phyloP scores from a whole-genome alignment of 2,329 filamentous ascomycete species.

The Bipolaris zeicola region DNA sequence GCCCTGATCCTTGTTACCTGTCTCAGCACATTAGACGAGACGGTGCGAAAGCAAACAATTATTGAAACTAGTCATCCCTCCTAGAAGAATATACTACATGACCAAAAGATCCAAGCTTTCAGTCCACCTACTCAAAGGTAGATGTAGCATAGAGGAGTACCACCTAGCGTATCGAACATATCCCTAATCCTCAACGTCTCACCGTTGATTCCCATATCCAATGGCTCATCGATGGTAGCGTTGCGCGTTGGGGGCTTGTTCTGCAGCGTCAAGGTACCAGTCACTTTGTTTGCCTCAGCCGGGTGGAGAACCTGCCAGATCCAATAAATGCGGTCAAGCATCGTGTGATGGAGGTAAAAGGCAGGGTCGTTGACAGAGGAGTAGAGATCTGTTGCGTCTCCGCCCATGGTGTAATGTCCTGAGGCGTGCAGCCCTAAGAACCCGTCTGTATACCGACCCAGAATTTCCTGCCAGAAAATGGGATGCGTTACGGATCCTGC shows the following conservation, averaged over 20 bases:
- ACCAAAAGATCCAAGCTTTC: not conserved
- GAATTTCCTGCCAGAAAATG: constrained; percentile 9
- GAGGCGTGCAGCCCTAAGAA: constrained; percentile 9
- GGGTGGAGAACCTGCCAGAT: constrained; percentile 10
- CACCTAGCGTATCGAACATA: constrained; percentile 4
- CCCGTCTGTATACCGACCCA: constrained; percentile 4
- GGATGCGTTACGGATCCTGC: not conserved
- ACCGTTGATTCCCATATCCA: constrained; percentile 4
- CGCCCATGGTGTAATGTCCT: constrained; percentile 7
- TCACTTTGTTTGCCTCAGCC: constrained; percentile 7
- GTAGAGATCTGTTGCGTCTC: constrained; percentile 8
- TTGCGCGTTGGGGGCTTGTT: constrained; percentile 7
- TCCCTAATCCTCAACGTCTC: constrained; percentile 9
- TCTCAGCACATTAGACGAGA: not conserved
- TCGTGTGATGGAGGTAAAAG: constrained; percentile 9
- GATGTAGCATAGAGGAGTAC: constrained; percentile 6
- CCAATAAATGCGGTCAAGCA: constrained; percentile 10
- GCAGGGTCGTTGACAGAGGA: constrained; percentile 8
- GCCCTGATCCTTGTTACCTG: not conserved
- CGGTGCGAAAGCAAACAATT: not conserved
- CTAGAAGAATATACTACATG: no score
- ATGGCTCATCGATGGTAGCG: constrained; percentile 10
- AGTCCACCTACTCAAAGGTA: not conserved
- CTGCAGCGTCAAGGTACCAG: constrained; percentile 5
- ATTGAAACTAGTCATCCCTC: no score